These are phyloP conservation scores for Malassezia sympodialis DNA, from an alignment of 1,284 basidiomycete species.

Conservation along the genomic window DNA sequence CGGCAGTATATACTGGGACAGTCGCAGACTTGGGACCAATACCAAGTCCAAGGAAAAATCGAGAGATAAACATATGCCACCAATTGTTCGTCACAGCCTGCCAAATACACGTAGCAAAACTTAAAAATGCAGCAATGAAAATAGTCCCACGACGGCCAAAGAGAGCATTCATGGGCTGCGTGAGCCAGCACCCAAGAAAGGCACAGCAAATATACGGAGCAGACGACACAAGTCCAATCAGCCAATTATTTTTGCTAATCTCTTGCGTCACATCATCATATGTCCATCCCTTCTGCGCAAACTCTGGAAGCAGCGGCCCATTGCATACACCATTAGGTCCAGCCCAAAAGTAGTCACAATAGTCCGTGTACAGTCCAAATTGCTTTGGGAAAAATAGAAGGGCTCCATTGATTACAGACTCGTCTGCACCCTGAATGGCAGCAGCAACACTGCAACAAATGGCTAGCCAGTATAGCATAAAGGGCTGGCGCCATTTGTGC, in stretches of 20 bases:
- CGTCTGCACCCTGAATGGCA: slow-evolving; percentile 64
- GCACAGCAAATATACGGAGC: slow-evolving; percentile 57
- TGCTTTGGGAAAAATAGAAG: slow-evolving; percentile 51
- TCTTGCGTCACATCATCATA: slow-evolving; percentile 8
- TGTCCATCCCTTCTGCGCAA: not conserved
- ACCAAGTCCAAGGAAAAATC: slow-evolving; percentile 61
- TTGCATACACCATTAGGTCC: slow-evolving; percentile 6
- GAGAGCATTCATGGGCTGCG: slow-evolving; percentile 61
- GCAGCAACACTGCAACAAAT: slow-evolving; percentile 59
- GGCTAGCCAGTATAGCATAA: slow-evolving; percentile 59
- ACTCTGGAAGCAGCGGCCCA: not conserved
- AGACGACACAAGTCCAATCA: slow-evolving; percentile 64
- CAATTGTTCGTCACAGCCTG: slow-evolving; percentile 61
- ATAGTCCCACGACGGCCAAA: slow-evolving; percentile 64
- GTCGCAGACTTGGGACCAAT: slow-evolving; percentile 62
- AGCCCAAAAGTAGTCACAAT: not conserved
- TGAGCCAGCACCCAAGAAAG: slow-evolving; percentile 57
- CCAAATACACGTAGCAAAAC: slow-evolving; percentile 61
- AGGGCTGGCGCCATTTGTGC: slow-evolving; percentile 52
- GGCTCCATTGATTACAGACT: slow-evolving; percentile 63
- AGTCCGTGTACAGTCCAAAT: slow-evolving; percentile 54
- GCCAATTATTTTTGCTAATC: slow-evolving; percentile 54
- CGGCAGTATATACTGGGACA: slow-evolving; percentile 49
- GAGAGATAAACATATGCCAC: slow-evolving; percentile 61
- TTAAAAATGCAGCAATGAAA: slow-evolving; percentile 60